Evolutionary conservation across 176 grass and related monocot genomes (phyloP).

Genomic region (Cocos nucifera): DNA sequence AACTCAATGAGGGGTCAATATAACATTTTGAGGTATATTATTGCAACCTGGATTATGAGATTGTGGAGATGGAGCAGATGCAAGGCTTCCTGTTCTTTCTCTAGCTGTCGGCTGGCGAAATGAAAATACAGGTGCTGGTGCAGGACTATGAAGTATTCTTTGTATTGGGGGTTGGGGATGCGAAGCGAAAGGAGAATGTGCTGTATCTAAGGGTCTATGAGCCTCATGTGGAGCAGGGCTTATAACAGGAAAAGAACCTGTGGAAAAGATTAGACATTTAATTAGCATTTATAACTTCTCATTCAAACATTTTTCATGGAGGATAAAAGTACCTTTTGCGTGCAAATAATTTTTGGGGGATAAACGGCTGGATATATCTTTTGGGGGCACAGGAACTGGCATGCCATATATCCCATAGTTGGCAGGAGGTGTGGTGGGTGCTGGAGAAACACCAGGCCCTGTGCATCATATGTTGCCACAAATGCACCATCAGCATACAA

Average conservation of each 20-base stretch:
- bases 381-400: conserved; percentile 3
- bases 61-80: conserved; percentile 32
- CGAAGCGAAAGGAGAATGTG: conserved; percentile 31
- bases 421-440: neutral
- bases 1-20: neutral
- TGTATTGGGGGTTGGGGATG: conserved; percentile 11
- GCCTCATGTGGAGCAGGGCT: conserved; percentile 47
- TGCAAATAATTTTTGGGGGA: too few species aligned
- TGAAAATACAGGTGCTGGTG: conserved; percentile 38
- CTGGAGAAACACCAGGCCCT: conserved; percentile 1
- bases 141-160: conserved; percentile 26
- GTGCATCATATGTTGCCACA: neutral
- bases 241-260: conserved; percentile 52
- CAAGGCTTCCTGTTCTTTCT: conserved; percentile 29
- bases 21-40: conserved; percentile 9
- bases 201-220: conserved; percentile 31
- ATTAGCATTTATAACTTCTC: neutral
- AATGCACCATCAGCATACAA: too few species aligned
- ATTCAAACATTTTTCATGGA: too few species aligned
- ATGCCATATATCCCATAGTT: neutral
- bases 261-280: conserved; percentile 13
- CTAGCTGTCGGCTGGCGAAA: conserved; percentile 13
- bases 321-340: too few species aligned
- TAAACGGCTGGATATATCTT: neutral
- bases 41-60: conserved; percentile 44